A percentile compares a stretch with the other conserved stretches of the same genome.
These are phyloP conservation scores for Imleria badia DNA, from an alignment of 768 basidiomycete species.

Conservation along the genomic window DNA sequence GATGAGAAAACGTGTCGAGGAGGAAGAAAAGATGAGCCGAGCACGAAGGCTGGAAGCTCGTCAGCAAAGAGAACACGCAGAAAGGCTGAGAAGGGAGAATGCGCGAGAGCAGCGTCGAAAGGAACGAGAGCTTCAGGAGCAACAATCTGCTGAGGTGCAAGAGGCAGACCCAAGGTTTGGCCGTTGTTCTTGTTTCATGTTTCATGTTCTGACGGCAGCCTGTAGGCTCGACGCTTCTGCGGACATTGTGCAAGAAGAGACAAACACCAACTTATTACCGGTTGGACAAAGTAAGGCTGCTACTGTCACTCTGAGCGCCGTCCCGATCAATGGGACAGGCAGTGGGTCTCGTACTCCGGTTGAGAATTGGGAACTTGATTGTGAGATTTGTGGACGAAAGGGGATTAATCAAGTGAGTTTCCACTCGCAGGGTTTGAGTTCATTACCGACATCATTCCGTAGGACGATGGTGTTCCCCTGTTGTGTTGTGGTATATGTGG, in stretches of 20 bases:
- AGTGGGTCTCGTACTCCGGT: conserved; percentile 54
- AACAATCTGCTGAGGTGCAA: conserved; percentile 11
- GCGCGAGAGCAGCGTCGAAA: conserved; percentile 53
- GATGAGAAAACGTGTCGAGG: conserved; percentile 61
- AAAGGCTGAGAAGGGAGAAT: conserved; percentile 52
- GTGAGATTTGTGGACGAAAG: conserved; percentile 75
- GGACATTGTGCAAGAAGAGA: conserved; percentile 1
- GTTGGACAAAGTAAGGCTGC: conserved; percentile 7
- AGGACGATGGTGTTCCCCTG: conserved; percentile 82
- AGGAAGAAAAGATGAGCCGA: conserved; percentile 65
- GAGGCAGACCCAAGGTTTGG: conserved; percentile 17
- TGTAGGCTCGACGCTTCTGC: conserved; percentile 11
- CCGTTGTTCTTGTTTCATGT: background rate
- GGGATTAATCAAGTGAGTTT: conserved; percentile 71
- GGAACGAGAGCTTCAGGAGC: conserved; percentile 35
- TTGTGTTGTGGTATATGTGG: conserved; percentile 80
- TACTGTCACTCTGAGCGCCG: background rate
- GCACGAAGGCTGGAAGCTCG: conserved; percentile 57
- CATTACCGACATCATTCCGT: conserved; percentile 8
- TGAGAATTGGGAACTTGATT: conserved; percentile 84
- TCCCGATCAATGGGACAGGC: conserved; percentile 26
- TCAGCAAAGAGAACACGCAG: conserved; percentile 55
- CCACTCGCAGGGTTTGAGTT: background rate
- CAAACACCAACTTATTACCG: background rate
- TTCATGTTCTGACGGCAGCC: conserved; percentile 14